Conservation (phyloP, 192 early-diverging fungal genomes). For the Fimicolochytrium jonesii region DNA sequence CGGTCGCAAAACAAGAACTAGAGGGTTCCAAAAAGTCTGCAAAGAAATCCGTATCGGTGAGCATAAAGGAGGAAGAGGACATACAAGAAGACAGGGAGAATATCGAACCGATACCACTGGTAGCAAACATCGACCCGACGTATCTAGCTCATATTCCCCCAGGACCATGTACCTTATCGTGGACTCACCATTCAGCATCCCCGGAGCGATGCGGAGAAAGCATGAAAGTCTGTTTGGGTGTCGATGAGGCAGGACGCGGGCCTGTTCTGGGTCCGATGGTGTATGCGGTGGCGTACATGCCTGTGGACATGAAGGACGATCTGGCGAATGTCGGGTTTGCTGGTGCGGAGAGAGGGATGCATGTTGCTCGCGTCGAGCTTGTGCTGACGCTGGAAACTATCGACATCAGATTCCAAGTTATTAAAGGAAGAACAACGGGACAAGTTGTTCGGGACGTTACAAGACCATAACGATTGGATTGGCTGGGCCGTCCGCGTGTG, state of each 20-base stretch:
- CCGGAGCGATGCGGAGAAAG: conserved; percentile 4
- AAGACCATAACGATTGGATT: conserved; percentile 54
- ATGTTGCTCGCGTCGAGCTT: neutral
- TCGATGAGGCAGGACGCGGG: conserved; percentile 96
- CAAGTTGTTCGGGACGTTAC: conserved; percentile 60
- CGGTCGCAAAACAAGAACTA: too few relatives aligned
- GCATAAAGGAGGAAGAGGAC: too few relatives aligned
- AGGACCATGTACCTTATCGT: conserved; percentile 19
- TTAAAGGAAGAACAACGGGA: conserved; percentile 74
- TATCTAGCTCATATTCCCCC: conserved; percentile 16
- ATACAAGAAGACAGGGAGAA: too few relatives aligned
- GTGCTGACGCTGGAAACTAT: too few relatives aligned
- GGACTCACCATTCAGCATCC: conserved; percentile 15
- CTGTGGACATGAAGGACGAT: conserved; percentile 54
- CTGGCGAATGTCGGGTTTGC: conserved; percentile 77
- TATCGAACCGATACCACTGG: neutral
- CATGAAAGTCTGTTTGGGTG: conserved; percentile 56
- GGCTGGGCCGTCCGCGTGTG: conserved; percentile 83
- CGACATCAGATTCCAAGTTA: conserved; percentile 95
- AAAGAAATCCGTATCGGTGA: too few relatives aligned
- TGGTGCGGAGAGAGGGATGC: too few relatives aligned
- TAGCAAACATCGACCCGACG: too few relatives aligned
- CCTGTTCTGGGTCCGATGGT: conserved; percentile 98
- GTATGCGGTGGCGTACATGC: conserved; percentile 84
- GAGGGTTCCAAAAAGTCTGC: too few relatives aligned